These are phyloP conservation scores for Colletotrichum orbiculare DNA, from an alignment of 2,329 filamentous ascomycete genomes.

Conservation along the genomic window DNA sequence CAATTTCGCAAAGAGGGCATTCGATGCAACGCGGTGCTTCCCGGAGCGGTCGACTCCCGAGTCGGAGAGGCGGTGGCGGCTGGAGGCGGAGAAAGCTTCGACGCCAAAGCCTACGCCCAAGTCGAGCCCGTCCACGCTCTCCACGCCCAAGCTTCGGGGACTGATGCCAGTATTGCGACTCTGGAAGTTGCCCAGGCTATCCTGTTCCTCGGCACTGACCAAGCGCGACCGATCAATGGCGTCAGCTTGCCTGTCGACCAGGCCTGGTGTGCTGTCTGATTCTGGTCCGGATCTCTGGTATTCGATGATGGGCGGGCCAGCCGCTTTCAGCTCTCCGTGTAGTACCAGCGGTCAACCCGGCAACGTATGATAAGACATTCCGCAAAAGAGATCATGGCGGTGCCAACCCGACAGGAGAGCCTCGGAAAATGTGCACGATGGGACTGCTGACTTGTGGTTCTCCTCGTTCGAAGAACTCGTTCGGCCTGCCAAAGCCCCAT, in stretches of 20 bases:
- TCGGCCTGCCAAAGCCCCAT: no score
- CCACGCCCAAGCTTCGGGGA: constrained; percentile 40
- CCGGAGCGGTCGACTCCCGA: constrained; percentile 46
- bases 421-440: no score
- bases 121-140: constrained; percentile 45
- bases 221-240: constrained; percentile 50
- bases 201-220: constrained; percentile 48
- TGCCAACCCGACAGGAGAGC: no score
- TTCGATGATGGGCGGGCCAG: no score
- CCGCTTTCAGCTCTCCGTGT: no score
- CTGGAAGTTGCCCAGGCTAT: constrained; percentile 50
- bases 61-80: constrained; percentile 42
- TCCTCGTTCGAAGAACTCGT: no score
- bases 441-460: no score
- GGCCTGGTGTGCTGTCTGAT: constrained; percentile 48
- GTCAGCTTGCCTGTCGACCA: constrained; percentile 49
- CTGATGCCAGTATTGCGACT: constrained; percentile 41
- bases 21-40: constrained; percentile 41
- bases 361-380: no score
- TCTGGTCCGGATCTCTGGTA: neutral
- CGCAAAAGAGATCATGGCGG: no score
- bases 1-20: constrained; percentile 56
- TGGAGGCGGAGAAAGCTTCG: constrained; percentile 39
- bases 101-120: constrained; percentile 41
- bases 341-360: no score